Percentiles rank a stretch among this genome's conserved stretches.
These are phyloP conservation scores for Mallotus nudiflorus DNA, from an alignment of 345 rosid species.

Conservation along the genomic window DNA sequence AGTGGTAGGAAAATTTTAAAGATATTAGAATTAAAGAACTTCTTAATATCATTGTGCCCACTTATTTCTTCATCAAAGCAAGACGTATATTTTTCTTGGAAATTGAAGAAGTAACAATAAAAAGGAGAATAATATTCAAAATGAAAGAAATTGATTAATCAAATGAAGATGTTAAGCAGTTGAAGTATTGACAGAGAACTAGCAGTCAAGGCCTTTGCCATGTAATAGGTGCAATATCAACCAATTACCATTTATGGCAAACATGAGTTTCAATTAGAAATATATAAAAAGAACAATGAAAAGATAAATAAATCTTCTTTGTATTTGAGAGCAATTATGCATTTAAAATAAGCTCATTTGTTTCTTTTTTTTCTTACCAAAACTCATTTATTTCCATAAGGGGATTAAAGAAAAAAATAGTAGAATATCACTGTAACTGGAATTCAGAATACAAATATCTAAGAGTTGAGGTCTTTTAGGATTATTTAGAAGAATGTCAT, in stretches of 20 bases:
- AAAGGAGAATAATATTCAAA: not conserved
- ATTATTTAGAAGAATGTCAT: constrained; percentile 42
- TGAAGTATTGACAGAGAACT: not conserved
- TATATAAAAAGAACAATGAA: not conserved
- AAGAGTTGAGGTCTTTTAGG: constrained; percentile 51
- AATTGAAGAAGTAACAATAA: not conserved
- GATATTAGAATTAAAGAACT: no score
- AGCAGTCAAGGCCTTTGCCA: no score
- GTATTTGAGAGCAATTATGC: not conserved
- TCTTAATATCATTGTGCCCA: no score
- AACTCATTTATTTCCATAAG: no score
- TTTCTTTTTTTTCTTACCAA: no score
- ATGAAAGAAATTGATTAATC: not conserved
- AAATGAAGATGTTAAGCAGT: not conserved
- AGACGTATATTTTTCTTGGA: no score
- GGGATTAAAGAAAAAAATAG: no score
- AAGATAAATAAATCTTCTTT: not conserved
- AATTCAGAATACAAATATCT: constrained; percentile 39
- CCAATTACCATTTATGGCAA: not conserved
- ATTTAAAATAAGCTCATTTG: not conserved
- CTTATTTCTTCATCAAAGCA: no score
- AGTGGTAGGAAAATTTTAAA: no score
- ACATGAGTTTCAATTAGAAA: not conserved
- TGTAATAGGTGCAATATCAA: no score
- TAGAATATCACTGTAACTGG: no score